A percentile compares a stretch with the other conserved stretches of the same genome.
Conservation (phyloP, 345 rosid genomes). For the Heritiera littoralis region DNA sequence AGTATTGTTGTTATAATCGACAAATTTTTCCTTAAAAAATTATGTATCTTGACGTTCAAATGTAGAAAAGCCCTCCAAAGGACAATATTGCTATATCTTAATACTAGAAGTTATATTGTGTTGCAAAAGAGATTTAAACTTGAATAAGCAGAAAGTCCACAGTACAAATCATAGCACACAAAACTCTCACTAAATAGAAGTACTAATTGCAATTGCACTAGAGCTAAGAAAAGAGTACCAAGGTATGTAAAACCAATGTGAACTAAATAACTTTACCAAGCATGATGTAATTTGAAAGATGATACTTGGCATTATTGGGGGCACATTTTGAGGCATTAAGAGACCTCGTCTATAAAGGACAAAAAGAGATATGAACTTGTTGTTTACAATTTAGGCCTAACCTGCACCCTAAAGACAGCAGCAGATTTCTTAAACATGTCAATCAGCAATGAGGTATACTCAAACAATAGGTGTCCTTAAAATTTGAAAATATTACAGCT, state of each 20-base stretch:
- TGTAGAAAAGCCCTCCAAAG: neutral
- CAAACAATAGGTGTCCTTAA: neutral
- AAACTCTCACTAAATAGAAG: neutral
- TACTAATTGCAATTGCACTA: neutral
- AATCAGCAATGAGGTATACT: neutral
- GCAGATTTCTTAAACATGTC: no score
- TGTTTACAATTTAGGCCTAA: neutral
- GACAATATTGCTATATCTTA: neutral
- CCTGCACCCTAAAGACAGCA: neutral
- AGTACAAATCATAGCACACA: neutral
- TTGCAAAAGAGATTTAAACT: neutral
- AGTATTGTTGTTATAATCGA: neutral
- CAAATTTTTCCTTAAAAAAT: neutral
- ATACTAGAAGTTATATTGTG: neutral
- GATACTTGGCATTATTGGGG: neutral
- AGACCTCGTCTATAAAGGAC: neutral
- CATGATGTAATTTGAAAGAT: neutral
- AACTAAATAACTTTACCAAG: neutral
- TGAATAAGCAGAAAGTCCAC: neutral
- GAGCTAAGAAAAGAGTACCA: neutral
- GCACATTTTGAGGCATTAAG: neutral
- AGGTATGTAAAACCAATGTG: neutral
- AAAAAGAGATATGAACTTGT: neutral
- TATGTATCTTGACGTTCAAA: neutral
- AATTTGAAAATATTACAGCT: neutral